phyloP scores from a whole-genome alignment of 2,329 filamentous ascomycete species.

The Ceratocystis albifundus region DNA sequence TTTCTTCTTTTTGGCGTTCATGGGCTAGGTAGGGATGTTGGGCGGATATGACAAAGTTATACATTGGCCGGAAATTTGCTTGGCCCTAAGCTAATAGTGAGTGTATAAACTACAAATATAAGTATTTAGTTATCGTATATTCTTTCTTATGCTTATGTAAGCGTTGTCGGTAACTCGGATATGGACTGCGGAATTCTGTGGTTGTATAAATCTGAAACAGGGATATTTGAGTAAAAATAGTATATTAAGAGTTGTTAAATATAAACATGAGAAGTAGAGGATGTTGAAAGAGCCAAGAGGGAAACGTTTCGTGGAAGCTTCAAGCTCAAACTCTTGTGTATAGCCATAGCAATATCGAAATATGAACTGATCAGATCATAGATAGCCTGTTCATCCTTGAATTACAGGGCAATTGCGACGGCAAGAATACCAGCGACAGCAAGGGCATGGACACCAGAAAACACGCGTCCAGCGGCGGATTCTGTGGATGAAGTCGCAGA shows the following conservation, averaged over 20 bases:
- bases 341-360: background rate
- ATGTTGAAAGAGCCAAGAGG: background rate
- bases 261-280: constrained; percentile 1
- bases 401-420: constrained; percentile 11
- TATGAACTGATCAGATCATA: background rate
- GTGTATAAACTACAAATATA: background rate
- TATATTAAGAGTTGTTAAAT: constrained; percentile 1
- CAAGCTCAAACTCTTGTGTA: background rate
- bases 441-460: constrained; percentile 8
- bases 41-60: background rate
- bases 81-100: background rate
- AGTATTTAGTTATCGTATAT: background rate
- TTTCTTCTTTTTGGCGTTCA: background rate
- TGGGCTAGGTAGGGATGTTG: background rate
- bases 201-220: background rate
- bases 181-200: background rate
- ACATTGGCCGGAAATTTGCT: background rate
- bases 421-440: constrained; percentile 7
- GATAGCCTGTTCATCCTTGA: background rate
- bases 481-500: background rate
- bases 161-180: background rate
- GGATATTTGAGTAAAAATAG: background rate
- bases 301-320: background rate
- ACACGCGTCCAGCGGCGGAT: constrained; percentile 3
- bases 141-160: background rate